phyloP scores from a whole-genome alignment of 129 eudicot genomes.

The Cynara cardunculus region DNA sequence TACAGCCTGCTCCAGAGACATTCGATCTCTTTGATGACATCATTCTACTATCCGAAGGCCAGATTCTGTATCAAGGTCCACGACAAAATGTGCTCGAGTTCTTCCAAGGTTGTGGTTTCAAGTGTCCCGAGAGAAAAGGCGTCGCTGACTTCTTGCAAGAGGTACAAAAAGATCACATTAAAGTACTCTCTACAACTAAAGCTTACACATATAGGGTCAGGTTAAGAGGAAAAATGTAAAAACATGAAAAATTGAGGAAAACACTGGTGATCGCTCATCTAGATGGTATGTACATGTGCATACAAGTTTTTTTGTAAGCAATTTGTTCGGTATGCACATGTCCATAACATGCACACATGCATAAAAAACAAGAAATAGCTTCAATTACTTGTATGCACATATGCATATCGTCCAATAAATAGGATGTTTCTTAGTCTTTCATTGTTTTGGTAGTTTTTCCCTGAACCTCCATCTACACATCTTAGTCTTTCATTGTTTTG shows the following conservation, averaged over 20 bases:
- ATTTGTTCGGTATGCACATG: neutral
- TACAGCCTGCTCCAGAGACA: slow-evolving; percentile 92
- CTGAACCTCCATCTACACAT: neutral
- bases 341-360: neutral
- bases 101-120: slow-evolving; percentile 79
- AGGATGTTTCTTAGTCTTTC: too few relatives aligned
- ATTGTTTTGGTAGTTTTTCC: neutral
- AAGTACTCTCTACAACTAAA: too few relatives aligned
- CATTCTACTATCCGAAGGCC: slow-evolving; percentile 74
- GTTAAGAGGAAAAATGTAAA: neutral
- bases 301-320: neutral
- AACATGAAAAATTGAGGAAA: too few relatives aligned
- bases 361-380: neutral
- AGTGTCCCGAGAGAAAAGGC: slow-evolving; percentile 80
- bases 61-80: slow-evolving; percentile 82
- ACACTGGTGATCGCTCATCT: neutral
- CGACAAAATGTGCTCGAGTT: slow-evolving; percentile 63
- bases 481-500: neutral
- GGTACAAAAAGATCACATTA: slow-evolving; percentile 35
- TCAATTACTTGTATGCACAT: neutral
- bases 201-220: too few relatives aligned
- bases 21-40: slow-evolving; percentile 84
- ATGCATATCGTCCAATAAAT: too few relatives aligned
- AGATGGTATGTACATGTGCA: neutral
- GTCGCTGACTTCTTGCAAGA: slow-evolving; percentile 92